These are phyloP conservation scores for Cladophialophora exuberans DNA, from an alignment of 2,329 filamentous ascomycete species.

Conservation along the genomic window DNA sequence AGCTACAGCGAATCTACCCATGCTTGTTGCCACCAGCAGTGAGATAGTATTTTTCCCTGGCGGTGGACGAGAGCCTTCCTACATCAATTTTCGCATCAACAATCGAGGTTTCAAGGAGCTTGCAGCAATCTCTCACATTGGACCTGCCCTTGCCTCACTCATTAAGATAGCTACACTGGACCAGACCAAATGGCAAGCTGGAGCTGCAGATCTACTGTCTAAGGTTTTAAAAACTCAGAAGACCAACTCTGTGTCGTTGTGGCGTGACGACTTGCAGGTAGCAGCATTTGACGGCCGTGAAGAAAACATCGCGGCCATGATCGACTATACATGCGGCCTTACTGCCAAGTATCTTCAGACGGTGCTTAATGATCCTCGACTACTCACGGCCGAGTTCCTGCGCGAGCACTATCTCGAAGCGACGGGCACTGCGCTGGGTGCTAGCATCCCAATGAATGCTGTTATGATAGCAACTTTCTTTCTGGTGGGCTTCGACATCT, in stretches of 20 bases:
- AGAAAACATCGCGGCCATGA: not conserved
- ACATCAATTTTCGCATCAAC: conserved; percentile 5
- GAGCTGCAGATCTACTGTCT: not conserved
- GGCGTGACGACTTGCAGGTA: not conserved
- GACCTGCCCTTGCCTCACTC: not conserved
- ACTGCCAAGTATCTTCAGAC: not conserved
- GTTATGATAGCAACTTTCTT: conserved; percentile 3
- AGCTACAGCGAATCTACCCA: not conserved
- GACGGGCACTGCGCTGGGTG: not conserved
- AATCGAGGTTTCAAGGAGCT: conserved; percentile 3
- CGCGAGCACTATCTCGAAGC: not conserved
- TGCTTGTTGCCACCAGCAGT: not conserved
- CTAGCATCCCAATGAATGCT: not conserved
- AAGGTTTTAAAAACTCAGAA: not conserved
- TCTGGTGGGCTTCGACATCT: not conserved
- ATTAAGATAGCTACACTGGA: not conserved
- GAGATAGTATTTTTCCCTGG: not conserved
- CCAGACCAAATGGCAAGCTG: not conserved
- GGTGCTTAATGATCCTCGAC: not conserved
- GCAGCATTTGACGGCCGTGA: not conserved
- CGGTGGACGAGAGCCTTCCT: not conserved
- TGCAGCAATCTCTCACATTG: not conserved
- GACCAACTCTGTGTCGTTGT: not conserved
- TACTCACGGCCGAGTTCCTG: not conserved
- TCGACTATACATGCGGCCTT: not conserved